These are phyloP conservation scores for Isabelozyma rhagii DNA, from an alignment of 805 yeast species.

Conservation along the genomic window DNA sequence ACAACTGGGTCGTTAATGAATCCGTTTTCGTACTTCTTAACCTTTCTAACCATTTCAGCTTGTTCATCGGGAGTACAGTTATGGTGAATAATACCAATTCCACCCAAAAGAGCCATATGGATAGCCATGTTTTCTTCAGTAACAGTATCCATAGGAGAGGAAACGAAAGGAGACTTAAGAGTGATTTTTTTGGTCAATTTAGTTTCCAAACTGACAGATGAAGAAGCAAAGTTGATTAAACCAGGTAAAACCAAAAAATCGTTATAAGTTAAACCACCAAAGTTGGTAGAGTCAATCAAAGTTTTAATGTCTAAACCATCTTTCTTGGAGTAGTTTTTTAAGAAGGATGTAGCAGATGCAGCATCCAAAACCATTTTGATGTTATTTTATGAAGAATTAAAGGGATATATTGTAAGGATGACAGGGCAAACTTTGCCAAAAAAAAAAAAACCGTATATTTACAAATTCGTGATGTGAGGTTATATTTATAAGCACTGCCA, in stretches of 20 bases:
- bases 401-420: conserved; percentile 2
- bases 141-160: conserved; percentile 99
- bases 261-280: conserved; percentile 97
- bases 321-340: conserved; percentile 60
- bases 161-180: conserved; percentile 89
- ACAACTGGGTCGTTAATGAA: conserved; percentile 91
- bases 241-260: conserved; percentile 96
- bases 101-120: conserved; percentile 97
- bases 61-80: conserved; percentile 96
- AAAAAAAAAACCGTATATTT: conserved; percentile 21
- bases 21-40: conserved; percentile 96
- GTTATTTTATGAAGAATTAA: conserved; percentile 1
- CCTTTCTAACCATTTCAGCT: conserved; percentile 97
- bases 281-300: conserved; percentile 82
- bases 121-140: conserved; percentile 98
- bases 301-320: conserved; percentile 85
- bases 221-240: conserved; percentile 83
- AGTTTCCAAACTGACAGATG: conserved; percentile 73
- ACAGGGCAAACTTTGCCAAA: conserved; percentile 43
- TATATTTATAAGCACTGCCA: not conserved
- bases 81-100: conserved; percentile 98
- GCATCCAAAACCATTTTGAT: conserved; percentile 32
- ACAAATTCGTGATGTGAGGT: not conserved
- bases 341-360: conserved; percentile 64
- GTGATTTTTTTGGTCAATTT: conserved; percentile 89